phyloP scores from a whole-genome alignment of 345 rosid species.

The Melaleuca quinquenervia region DNA sequence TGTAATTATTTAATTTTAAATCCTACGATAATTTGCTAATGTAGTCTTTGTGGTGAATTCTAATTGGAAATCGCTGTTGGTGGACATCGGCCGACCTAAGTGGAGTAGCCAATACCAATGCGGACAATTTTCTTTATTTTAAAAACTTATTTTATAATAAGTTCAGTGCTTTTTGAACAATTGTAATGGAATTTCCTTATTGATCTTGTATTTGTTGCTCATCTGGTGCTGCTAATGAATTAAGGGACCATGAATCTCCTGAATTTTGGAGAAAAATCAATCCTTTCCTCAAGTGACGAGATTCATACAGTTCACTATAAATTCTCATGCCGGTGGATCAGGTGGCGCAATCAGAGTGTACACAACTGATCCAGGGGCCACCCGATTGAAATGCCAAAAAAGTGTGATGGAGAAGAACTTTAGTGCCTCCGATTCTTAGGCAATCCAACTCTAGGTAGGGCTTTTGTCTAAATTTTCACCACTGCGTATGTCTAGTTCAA shows the following conservation, averaged over 20 bases:
- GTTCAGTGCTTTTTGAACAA: background rate
- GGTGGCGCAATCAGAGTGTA: background rate
- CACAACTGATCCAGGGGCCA: background rate
- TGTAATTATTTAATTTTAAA: background rate
- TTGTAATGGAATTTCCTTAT: background rate
- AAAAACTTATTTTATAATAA: background rate
- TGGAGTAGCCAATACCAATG: background rate
- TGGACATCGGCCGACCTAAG: background rate
- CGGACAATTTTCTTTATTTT: background rate
- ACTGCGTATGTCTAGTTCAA: background rate
- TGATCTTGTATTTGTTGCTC: background rate
- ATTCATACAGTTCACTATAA: background rate
- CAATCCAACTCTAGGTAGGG: background rate
- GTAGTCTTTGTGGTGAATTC: background rate
- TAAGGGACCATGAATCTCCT: background rate
- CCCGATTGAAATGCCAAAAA: background rate
- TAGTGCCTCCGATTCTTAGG: background rate
- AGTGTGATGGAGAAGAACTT: background rate
- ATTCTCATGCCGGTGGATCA: background rate
- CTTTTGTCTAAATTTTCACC: background rate
- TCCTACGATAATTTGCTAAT: accelerated
- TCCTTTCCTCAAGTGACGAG: background rate
- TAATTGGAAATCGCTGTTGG: accelerated
- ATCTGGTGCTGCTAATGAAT: background rate
- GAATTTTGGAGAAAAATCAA: background rate